Conservation (phyloP, 2,329 filamentous ascomycete genomes). For the Macrophomina phaseolina region DNA sequence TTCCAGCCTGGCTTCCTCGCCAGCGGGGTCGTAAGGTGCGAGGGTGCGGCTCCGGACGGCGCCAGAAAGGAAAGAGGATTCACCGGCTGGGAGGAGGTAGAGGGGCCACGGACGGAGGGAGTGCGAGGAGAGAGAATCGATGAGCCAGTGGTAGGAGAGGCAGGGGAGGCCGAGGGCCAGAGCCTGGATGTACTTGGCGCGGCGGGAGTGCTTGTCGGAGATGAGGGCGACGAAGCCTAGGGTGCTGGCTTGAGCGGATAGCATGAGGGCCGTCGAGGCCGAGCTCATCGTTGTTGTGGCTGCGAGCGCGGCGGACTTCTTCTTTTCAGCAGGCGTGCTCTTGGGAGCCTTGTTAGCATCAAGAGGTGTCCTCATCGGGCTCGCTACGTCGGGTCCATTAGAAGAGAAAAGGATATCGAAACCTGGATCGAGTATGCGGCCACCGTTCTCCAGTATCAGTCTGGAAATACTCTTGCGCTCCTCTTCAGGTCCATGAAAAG, state of each 20-base stretch:
- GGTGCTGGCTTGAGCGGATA: conserved; percentile 59
- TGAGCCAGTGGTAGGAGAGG: conserved; percentile 80
- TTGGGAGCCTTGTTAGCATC: neutral
- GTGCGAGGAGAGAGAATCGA: conserved; percentile 68
- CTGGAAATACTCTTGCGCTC: conserved; percentile 64
- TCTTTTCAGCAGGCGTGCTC: conserved; percentile 1
- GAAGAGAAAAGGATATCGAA: conserved; percentile 81
- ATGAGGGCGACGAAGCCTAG: conserved; percentile 84
- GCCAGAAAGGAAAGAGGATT: conserved; percentile 76
- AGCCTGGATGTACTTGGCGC: conserved; percentile 92
- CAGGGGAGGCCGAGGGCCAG: conserved; percentile 89
- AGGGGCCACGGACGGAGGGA: conserved; percentile 74
- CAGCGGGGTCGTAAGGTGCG: conserved; percentile 61
- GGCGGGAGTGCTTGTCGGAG: conserved; percentile 82
- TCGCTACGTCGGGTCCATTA: conserved; percentile 33
- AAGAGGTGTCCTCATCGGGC: conserved; percentile 18
- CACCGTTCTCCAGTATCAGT: conserved; percentile 73
- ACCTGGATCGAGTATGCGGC: conserved; percentile 71
- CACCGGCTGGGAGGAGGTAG: conserved; percentile 85
- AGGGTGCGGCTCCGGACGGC: conserved; percentile 78
- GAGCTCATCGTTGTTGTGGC: neutral
- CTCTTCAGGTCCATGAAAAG: conserved; percentile 63
- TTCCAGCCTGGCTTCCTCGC: conserved; percentile 48
- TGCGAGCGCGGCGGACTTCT: neutral
- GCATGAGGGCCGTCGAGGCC: conserved; percentile 48